A percentile compares a stretch with the other conserved stretches of the same genome.
phyloP scores from a whole-genome alignment of 176 grass and related monocot genomes.

The Chrysopogon serrulatus region DNA sequence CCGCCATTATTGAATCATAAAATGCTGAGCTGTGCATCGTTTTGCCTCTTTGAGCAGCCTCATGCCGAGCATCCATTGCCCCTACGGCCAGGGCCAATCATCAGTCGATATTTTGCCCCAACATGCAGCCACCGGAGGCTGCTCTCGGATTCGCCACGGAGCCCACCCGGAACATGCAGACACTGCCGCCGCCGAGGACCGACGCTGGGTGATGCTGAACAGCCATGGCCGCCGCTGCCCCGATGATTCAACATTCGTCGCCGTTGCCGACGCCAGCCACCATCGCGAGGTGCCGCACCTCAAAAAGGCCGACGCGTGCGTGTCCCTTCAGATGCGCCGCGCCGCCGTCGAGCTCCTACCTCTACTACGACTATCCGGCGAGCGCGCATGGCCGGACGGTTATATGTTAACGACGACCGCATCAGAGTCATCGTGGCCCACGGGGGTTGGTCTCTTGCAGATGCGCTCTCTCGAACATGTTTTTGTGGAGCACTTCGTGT shows the following conservation, averaged over 20 bases:
- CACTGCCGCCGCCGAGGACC: not conserved
- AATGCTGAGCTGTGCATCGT: too few relatives aligned
- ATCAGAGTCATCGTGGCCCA: not conserved
- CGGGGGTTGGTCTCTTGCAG: not conserved
- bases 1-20: too few relatives aligned
- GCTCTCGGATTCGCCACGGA: not conserved
- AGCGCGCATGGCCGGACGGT: too few relatives aligned
- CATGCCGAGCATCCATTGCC: too few relatives aligned
- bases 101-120: too few relatives aligned
- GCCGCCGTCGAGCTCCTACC: not conserved
- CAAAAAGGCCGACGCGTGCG: not conserved
- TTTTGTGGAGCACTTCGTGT: too few relatives aligned
- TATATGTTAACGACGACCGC: too few relatives aligned
- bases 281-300: not conserved
- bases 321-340: not conserved
- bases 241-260: not conserved
- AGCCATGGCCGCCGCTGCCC: too few relatives aligned
- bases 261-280: not conserved
- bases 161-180: too few relatives aligned
- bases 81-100: too few relatives aligned
- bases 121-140: not conserved
- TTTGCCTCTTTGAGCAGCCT: too few relatives aligned
- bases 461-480: too few relatives aligned
- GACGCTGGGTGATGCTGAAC: not conserved
- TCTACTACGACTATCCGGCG: not conserved